Conservation (phyloP, 176 grass and related monocot genomes). For the Ensete glaucum region DNA sequence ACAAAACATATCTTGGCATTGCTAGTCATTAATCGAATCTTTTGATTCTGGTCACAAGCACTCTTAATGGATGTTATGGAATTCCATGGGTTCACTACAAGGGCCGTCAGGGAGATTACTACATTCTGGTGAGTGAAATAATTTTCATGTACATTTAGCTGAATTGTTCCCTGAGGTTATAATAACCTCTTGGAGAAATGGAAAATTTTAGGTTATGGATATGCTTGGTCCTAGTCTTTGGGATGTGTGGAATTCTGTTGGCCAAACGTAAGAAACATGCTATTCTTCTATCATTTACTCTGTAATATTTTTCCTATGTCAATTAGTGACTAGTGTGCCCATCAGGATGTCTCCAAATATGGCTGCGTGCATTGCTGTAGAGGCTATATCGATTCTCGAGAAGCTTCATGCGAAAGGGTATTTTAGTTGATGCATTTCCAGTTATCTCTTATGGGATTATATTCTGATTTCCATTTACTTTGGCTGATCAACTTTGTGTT, state of each 20-base stretch:
- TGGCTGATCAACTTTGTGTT: background rate
- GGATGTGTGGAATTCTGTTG: constrained; percentile 98
- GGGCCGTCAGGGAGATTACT: constrained; percentile 91
- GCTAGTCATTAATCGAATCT: constrained; percentile 10
- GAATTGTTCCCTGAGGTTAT: background rate
- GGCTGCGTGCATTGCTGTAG: constrained; percentile 94
- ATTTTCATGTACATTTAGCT: constrained; percentile 7
- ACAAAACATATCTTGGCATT: background rate
- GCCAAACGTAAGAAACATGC: constrained; percentile 63
- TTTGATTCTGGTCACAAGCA: constrained; percentile 30
- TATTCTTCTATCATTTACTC: background rate
- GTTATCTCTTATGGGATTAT: constrained; percentile 9
- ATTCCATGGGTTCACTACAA: constrained; percentile 91
- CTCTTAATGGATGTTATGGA: constrained; percentile 90
- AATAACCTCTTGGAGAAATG: background rate
- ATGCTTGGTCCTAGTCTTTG: constrained; percentile 97
- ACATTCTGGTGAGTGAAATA: constrained; percentile 64
- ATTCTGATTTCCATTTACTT: background rate
- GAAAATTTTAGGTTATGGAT: constrained; percentile 78
- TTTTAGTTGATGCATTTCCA: constrained; percentile 8
- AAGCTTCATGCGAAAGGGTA: constrained; percentile 95
- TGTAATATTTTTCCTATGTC: background rate
- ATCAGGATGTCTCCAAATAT: constrained; percentile 83
- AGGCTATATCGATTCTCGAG: constrained; percentile 94
- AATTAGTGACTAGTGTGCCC: constrained; percentile 5